Conservation (phyloP, 495 filamentous ascomycete genomes). For the Trichoderma parareesei region DNA sequence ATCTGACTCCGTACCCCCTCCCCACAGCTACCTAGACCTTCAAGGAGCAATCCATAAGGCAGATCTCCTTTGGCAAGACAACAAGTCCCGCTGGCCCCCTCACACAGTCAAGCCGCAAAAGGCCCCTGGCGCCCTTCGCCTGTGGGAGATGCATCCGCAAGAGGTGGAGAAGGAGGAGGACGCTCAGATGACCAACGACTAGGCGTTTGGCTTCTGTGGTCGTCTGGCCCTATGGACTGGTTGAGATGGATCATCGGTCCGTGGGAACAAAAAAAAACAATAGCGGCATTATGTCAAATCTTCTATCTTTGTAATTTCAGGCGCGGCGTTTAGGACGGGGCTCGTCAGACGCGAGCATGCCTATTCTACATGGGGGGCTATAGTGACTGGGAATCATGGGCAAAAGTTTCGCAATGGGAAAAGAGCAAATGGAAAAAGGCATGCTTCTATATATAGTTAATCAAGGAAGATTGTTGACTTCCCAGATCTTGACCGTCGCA, state of each 20-base stretch:
- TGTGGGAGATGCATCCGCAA: conserved; percentile 10
- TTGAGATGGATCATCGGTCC: not conserved
- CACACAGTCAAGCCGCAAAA: not conserved
- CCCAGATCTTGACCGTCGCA: conserved; percentile 87
- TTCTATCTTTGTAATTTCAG: not conserved
- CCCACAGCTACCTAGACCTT: conserved; percentile 1
- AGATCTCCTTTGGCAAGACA: conserved; percentile 8
- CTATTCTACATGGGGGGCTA: not conserved
- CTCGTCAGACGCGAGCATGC: not conserved
- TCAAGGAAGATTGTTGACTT: conserved; percentile 55
- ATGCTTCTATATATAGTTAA: not conserved
- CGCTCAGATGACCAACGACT: conserved; percentile 8
- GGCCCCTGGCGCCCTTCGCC: not conserved
- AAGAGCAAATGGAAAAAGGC: not conserved
- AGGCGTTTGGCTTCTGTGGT: not conserved
- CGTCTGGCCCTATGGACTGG: not conserved
- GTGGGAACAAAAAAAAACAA: too few species aligned
- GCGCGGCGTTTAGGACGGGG: not conserved
- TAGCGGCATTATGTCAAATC: not conserved
- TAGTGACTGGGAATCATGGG: not conserved
- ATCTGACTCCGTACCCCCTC: not conserved
- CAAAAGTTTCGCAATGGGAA: not conserved
- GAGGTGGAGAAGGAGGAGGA: conserved; percentile 10
- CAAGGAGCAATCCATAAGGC: conserved; percentile 10
- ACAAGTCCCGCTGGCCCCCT: conserved; percentile 10